Evolutionary conservation across 352 stramenopile genomes (phyloP).

Genomic region (Pythium guiyangense): DNA sequence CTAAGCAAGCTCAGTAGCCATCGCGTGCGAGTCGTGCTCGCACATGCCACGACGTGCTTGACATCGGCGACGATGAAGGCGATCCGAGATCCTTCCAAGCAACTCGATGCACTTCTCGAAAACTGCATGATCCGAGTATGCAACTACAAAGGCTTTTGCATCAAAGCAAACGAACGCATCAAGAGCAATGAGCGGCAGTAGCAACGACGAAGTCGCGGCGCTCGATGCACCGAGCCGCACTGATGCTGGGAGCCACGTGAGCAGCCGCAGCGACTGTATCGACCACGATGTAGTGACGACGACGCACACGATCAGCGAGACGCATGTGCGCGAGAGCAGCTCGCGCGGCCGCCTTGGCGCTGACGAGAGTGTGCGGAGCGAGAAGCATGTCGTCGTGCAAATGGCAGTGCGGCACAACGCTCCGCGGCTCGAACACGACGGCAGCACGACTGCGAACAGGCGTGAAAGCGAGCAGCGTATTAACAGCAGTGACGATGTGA

Average conservation of each 20-base stretch:
- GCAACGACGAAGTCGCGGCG: background rate
- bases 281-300: conserved; percentile 7
- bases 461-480: background rate
- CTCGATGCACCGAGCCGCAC: too few species aligned
- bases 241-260: background rate
- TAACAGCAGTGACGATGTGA: background rate
- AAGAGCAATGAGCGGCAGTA: background rate
- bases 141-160: background rate
- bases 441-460: background rate
- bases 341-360: background rate
- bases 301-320: conserved; percentile 12
- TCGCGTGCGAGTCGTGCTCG: too few species aligned
- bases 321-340: conserved; percentile 4
- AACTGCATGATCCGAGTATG: too few species aligned
- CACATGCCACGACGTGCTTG: too few species aligned
- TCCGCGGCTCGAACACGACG: background rate
- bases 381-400: conserved; percentile 12
- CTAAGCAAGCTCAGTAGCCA: too few species aligned
- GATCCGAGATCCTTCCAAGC: too few species aligned
- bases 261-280: background rate
- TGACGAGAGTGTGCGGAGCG: background rate
- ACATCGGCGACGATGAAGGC: too few species aligned
- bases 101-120: too few species aligned
- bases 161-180: background rate
- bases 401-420: conserved; percentile 7